Evolutionary conservation across 2,329 filamentous ascomycete species (phyloP).

Genomic region (Cytospora paraplurivora): DNA sequence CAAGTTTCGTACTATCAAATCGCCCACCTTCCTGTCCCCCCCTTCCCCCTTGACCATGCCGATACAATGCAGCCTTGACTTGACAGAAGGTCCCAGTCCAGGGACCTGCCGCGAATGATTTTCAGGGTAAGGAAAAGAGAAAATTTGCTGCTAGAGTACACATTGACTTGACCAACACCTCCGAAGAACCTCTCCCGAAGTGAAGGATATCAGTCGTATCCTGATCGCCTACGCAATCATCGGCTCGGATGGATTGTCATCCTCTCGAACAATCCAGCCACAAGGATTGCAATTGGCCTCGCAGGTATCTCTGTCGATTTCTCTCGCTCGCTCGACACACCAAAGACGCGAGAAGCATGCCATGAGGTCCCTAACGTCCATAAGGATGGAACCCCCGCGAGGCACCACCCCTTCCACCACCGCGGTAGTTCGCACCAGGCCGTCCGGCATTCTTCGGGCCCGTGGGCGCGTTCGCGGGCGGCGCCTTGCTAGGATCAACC

Average conservation of each 20-base stretch:
- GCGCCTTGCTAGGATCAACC: conserved; percentile 57
- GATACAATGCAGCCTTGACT: not conserved
- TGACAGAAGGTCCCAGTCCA: not conserved
- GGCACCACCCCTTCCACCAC: conserved; percentile 77
- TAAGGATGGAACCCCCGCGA: conserved; percentile 82
- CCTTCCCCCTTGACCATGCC: not conserved
- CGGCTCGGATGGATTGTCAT: not conserved
- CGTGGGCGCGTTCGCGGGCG: conserved; percentile 84
- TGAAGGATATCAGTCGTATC: not conserved
- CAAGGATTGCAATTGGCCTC: not conserved
- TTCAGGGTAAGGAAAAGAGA: not conserved
- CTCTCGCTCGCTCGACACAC: not conserved
- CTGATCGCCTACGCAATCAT: not conserved
- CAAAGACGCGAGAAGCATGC: not conserved
- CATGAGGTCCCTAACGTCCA: conserved; percentile 30
- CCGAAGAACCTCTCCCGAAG: not conserved
- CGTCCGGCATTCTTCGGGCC: conserved; percentile 94
- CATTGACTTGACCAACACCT: not conserved
- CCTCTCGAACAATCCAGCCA: not conserved
- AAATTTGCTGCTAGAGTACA: not conserved
- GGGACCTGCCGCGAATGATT: not conserved
- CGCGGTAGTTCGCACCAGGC: conserved; percentile 90
- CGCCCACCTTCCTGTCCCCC: too few species aligned
- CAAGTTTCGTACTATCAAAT: not conserved
- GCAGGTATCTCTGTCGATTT: not conserved